Evolutionary conservation across 2,329 filamentous ascomycete species (phyloP), one percentile per base, ranked within the genome.

Genomic region (Aspergillus awamori): DNA sequence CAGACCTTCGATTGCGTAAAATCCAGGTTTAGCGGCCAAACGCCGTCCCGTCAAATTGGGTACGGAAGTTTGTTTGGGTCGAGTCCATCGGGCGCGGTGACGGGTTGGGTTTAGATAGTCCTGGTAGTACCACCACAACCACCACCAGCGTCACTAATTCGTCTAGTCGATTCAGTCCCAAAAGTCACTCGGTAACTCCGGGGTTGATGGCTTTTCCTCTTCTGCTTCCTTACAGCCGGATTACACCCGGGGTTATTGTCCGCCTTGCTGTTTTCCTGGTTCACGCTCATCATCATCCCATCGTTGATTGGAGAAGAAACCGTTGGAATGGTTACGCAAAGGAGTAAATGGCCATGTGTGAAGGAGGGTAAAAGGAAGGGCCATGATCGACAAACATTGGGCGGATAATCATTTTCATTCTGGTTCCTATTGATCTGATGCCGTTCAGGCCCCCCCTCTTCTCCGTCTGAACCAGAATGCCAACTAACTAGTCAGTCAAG

Each of bases 1-100:
- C 59, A 60, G 56, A 48, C 58, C 67, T 68, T 69, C 67, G 59
- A 69, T 67, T 65, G 62, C 61, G 61, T 65, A 66, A 64, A 64
- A 56, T 30, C 24, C 51, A 39, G 56, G 48, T 60, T 36, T 61
- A 57, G 51, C 55, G 59, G 59, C 48, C 53, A 64, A 48, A 58
- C 52, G 53, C 58, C 53, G 63, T 64, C 60, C 65, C 63, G 62
- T 49, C 57, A 59, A 28, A 30, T 57, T 65, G 63, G 65, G 60
- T 63, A 61, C 58, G 58, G 60, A 59, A 55, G 39, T 53, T 61
- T 58, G 43, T 54, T 60, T 41, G 56, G 43, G 45, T 22, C 39
- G 56, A 41, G 43, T 24, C 38, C 28, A 36, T 56, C 33, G 55
- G 49, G 47, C 41, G 48, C 30, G 22, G 43, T 33, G 45, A 17